Conservation (phyloP, 139 green algal genomes). For the Volvox africanus region DNA sequence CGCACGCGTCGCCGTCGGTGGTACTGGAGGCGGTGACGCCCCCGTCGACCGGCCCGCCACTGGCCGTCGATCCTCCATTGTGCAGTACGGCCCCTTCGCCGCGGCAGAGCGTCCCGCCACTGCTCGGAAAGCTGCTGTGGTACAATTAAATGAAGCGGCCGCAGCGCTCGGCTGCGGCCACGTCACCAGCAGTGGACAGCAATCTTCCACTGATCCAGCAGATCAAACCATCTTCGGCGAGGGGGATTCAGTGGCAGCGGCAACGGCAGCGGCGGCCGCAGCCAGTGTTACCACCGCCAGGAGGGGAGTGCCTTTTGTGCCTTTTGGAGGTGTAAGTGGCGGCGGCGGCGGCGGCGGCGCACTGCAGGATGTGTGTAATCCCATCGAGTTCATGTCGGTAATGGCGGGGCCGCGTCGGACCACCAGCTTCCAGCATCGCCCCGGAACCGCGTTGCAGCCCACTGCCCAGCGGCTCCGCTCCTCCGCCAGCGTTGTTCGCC, state of each 20-base stretch:
- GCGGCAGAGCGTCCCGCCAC: background rate
- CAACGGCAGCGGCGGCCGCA: background rate
- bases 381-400: background rate
- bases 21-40: background rate
- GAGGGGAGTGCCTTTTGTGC: background rate
- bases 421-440: slow-evolving; percentile 2
- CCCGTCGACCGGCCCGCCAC: background rate
- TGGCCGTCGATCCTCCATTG: background rate
- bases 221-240: background rate
- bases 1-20: background rate
- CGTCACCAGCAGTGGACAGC: background rate
- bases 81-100: background rate
- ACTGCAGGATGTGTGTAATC: background rate
- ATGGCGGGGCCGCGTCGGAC: background rate
- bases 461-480: slow-evolving; percentile 1
- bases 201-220: too few relatives aligned
- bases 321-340: background rate
- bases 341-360: background rate
- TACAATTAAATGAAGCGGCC: background rate
- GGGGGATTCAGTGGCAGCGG: background rate
- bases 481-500: background rate
- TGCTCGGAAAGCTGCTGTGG: background rate
- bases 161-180: background rate
- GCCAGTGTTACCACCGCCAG: background rate
- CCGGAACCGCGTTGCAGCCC: background rate